phyloP scores from a whole-genome alignment of 106 monocot genomes.

The Phalaenopsis equestris region DNA sequence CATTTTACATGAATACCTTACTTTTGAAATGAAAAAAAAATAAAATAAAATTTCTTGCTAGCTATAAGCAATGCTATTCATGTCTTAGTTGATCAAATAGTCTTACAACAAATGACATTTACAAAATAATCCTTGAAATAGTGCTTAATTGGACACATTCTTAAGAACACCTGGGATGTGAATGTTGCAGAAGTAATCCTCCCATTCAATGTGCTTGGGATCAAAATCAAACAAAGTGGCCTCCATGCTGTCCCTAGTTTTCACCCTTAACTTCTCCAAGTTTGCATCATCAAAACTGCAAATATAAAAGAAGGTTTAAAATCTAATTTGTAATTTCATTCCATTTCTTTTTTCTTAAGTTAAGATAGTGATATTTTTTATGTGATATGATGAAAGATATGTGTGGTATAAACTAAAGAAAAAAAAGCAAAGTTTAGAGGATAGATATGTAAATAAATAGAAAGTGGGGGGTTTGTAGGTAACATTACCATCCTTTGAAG shows the following conservation, averaged over 20 bases:
- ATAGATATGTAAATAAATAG: too few species aligned
- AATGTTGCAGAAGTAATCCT: constrained; percentile 22
- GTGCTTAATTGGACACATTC: constrained; percentile 7
- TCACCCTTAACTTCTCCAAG: constrained; percentile 13
- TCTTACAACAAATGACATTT: background rate
- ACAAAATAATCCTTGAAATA: background rate
- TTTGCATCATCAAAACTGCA: constrained; percentile 23
- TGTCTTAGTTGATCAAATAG: background rate
- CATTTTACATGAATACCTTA: background rate
- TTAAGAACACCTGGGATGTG: constrained; percentile 34
- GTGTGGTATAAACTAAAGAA: too few species aligned
- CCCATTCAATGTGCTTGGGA: constrained; percentile 26
- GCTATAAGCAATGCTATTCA: background rate
- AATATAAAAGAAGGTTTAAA: background rate
- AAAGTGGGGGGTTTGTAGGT: background rate
- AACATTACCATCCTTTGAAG: constrained; percentile 29
- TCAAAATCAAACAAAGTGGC: constrained; percentile 14
- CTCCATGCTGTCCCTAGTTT: background rate
- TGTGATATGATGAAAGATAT: too few species aligned
- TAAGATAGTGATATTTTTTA: too few species aligned
- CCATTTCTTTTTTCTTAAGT: too few species aligned
- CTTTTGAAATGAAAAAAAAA: background rate
- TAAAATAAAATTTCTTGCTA: background rate
- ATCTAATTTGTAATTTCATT: background rate
- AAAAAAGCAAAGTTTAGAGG: too few species aligned